Percentiles rank a stretch among this genome's conserved stretches.
Evolutionary conservation across 495 filamentous ascomycete genomes (phyloP).

Genomic region (Penicillium salamii): DNA sequence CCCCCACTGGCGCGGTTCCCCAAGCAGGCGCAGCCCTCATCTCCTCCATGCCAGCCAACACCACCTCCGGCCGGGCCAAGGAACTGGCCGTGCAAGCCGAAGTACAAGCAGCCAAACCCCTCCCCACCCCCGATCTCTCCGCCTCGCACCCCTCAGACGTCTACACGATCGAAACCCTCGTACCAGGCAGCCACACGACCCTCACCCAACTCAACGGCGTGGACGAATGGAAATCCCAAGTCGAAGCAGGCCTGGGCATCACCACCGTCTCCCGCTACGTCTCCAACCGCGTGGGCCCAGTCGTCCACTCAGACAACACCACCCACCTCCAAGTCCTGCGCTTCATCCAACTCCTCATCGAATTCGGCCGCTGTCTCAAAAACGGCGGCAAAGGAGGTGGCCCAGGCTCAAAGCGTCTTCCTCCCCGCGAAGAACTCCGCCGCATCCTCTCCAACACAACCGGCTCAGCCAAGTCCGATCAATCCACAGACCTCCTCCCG

Average conservation of each 20-base stretch:
- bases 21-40: slow-evolving; percentile 61
- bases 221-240: slow-evolving; percentile 71
- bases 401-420: slow-evolving; percentile 39
- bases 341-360: slow-evolving; percentile 59
- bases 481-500: slow-evolving; percentile 35
- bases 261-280: slow-evolving; percentile 64
- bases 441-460: slow-evolving; percentile 37
- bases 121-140: slow-evolving; percentile 70
- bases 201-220: slow-evolving; percentile 58
- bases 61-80: slow-evolving; percentile 59
- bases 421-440: slow-evolving; percentile 39
- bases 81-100: slow-evolving; percentile 61
- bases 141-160: slow-evolving; percentile 76
- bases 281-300: slow-evolving; percentile 53
- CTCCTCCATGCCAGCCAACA: slow-evolving; percentile 53
- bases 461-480: slow-evolving; percentile 8
- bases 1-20: slow-evolving; percentile 47
- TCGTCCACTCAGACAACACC: slow-evolving; percentile 55
- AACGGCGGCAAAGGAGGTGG: slow-evolving; percentile 25
- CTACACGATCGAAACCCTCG: slow-evolving; percentile 68
- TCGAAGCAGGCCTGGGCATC: slow-evolving; percentile 54
- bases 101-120: slow-evolving; percentile 68
- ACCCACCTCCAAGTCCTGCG: slow-evolving; percentile 56
- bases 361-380: slow-evolving; percentile 57
- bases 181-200: slow-evolving; percentile 48